These are phyloP conservation scores for Penicillium sp. DNA, from an alignment of 2,329 filamentous ascomycete genomes.

Conservation along the genomic window DNA sequence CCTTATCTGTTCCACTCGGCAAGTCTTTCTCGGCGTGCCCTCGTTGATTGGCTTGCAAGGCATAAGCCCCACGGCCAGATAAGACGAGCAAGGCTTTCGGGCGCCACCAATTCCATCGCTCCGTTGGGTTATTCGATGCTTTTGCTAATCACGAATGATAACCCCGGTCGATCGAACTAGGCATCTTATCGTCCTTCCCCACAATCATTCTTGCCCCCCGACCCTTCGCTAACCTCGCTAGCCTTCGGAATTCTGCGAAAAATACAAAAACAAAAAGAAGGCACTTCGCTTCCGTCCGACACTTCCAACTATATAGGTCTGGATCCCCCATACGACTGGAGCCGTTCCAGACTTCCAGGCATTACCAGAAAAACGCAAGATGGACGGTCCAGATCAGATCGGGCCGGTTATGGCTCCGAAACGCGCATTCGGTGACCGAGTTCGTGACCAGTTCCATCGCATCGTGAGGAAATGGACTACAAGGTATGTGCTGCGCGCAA, in stretches of 20 bases:
- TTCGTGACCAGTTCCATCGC: slow-evolving; percentile 37
- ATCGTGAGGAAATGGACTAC: slow-evolving; percentile 43
- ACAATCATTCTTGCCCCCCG: too few relatives aligned
- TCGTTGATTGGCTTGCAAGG: neutral
- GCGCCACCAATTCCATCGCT: neutral
- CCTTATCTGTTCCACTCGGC: slow-evolving; percentile 2
- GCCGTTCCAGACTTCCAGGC: neutral
- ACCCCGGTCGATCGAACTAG: too few relatives aligned
- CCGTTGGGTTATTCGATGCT: slow-evolving; percentile 9
- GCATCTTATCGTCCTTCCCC: too few relatives aligned
- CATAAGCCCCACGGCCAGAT: neutral
- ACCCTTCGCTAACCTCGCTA: too few relatives aligned
- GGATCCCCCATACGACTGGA: too few relatives aligned
- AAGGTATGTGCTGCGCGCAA: slow-evolving; percentile 28
- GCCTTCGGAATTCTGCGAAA: too few relatives aligned
- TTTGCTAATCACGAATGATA: too few relatives aligned
- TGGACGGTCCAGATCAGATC: slow-evolving; percentile 45
- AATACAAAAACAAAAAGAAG: too few relatives aligned
- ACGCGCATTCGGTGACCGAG: slow-evolving; percentile 36
- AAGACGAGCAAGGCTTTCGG: neutral
- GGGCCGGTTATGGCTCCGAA: slow-evolving; percentile 42
- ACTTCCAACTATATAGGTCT: neutral
- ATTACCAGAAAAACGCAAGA: slow-evolving; percentile 7
- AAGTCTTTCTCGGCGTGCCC: neutral
- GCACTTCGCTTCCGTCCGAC: too few relatives aligned